A percentile compares a stretch with the other conserved stretches of the same genome.
Conservation (phyloP, 2,329 filamentous ascomycete genomes). For the Penicillium occitanis region DNA sequence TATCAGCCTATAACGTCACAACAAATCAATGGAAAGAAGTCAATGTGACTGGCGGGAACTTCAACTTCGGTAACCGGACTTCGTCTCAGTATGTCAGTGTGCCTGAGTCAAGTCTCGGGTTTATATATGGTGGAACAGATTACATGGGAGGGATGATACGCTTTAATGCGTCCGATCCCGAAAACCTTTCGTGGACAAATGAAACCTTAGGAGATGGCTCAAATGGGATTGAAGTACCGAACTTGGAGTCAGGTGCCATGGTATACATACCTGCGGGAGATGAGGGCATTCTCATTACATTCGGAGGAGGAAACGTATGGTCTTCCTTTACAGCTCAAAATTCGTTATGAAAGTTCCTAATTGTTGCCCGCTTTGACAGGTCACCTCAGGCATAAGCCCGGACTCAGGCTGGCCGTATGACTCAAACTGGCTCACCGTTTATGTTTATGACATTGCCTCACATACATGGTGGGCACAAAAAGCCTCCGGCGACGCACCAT, state of each 20-base stretch:
- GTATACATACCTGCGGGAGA: slow-evolving; percentile 21
- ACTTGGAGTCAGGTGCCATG: slow-evolving; percentile 18
- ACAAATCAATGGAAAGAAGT: slow-evolving; percentile 21
- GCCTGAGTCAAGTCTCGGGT: slow-evolving; percentile 18
- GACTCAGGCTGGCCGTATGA: slow-evolving; percentile 21
- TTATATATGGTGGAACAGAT: slow-evolving; percentile 18
- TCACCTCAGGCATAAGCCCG: slow-evolving; percentile 20
- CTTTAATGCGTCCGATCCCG: slow-evolving; percentile 19
- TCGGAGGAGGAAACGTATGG: slow-evolving; percentile 21
- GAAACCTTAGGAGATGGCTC: slow-evolving; percentile 19
- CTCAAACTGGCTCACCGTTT: slow-evolving; percentile 18
- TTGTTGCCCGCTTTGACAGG: slow-evolving; percentile 1
- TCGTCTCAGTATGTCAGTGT: slow-evolving; percentile 19
- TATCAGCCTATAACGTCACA: slow-evolving; percentile 19
- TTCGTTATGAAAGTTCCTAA: neutral
- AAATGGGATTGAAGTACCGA: slow-evolving; percentile 17
- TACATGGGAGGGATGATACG: slow-evolving; percentile 22
- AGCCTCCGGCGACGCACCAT: slow-evolving; percentile 1
- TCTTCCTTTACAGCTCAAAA: neutral
- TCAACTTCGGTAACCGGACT: slow-evolving; percentile 20
- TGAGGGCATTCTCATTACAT: slow-evolving; percentile 21
- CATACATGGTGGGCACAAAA: slow-evolving; percentile 17
- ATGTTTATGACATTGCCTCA: slow-evolving; percentile 22
- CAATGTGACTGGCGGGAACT: slow-evolving; percentile 16
- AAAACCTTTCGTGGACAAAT: slow-evolving; percentile 21